phyloP scores from a whole-genome alignment of 345 rosid species.

The Lumnitzera littorea region DNA sequence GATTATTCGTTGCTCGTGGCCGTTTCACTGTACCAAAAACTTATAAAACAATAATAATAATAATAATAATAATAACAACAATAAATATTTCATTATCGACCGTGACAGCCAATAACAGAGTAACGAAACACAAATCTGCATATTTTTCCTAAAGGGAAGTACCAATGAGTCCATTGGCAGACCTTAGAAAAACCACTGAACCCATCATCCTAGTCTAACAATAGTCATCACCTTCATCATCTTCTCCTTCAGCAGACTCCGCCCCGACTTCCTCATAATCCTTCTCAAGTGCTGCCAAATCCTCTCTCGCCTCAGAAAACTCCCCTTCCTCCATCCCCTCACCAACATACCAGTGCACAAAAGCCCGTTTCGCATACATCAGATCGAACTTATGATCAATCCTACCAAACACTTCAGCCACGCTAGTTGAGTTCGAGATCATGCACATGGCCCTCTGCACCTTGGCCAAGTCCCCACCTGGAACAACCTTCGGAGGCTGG shows the following conservation, averaged over 20 bases:
- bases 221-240: conserved; percentile 2
- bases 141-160: no score
- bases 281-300: conserved; percentile 10
- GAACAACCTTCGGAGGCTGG: conserved; percentile 15
- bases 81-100: no score
- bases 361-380: conserved; percentile 13
- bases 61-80: no score
- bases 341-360: conserved; percentile 16
- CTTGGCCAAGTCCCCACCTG: conserved; percentile 14
- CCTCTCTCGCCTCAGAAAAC: conserved; percentile 13
- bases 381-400: conserved; percentile 15
- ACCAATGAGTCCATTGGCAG: no score
- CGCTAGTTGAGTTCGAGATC: conserved; percentile 16
- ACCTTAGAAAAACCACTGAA: no score
- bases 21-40: no score
- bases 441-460: conserved; percentile 19
- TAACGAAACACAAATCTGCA: no score
- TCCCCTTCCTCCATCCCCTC: conserved; percentile 20
- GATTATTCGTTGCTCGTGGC: no score
- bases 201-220: no score
- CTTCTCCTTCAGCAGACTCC: conserved; percentile 11
- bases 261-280: conserved; percentile 17
- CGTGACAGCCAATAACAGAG: no score
- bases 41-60: no score
- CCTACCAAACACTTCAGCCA: conserved; percentile 12